phyloP scores from a whole-genome alignment of 257 asterid species.

The Solanum arcanum region DNA sequence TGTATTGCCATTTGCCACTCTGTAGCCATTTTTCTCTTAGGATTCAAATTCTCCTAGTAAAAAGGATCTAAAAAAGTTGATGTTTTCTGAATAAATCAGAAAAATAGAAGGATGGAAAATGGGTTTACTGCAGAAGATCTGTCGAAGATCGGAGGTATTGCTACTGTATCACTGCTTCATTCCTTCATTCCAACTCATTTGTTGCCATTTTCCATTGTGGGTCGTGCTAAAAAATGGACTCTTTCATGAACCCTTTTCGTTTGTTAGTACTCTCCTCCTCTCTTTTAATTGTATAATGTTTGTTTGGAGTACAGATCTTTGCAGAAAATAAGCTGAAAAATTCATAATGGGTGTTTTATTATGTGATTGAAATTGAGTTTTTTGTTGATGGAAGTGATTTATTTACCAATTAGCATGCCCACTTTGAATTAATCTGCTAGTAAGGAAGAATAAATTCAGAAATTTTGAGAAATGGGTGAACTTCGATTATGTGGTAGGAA shows the following conservation, averaged over 20 bases:
- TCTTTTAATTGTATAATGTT: background rate
- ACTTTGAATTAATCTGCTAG: background rate
- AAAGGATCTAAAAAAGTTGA: background rate
- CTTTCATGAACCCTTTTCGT: constrained; percentile 91
- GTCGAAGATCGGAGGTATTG: constrained; percentile 82
- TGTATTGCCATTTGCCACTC: background rate
- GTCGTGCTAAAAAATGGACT: constrained; percentile 98
- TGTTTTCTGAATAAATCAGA: background rate
- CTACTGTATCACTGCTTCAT: constrained; percentile 83
- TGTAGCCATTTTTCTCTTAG: background rate
- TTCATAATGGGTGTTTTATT: background rate
- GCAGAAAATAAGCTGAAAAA: background rate
- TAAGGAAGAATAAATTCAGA: background rate
- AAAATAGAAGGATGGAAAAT: constrained; percentile 8
- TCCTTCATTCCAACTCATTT: constrained; percentile 95
- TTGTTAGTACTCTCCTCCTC: constrained; percentile 38
- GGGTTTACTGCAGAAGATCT: constrained; percentile 67
- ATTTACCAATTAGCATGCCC: background rate
- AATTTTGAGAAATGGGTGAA: background rate
- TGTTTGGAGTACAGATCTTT: background rate
- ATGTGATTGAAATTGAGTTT: background rate
- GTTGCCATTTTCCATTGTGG: constrained; percentile 95
- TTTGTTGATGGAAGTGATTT: too few species aligned
- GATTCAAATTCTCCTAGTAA: background rate
- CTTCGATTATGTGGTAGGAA: background rate